These are phyloP conservation scores for Hypomontagnella monticulosa DNA, from an alignment of 495 filamentous ascomycete genomes.

Conservation along the genomic window DNA sequence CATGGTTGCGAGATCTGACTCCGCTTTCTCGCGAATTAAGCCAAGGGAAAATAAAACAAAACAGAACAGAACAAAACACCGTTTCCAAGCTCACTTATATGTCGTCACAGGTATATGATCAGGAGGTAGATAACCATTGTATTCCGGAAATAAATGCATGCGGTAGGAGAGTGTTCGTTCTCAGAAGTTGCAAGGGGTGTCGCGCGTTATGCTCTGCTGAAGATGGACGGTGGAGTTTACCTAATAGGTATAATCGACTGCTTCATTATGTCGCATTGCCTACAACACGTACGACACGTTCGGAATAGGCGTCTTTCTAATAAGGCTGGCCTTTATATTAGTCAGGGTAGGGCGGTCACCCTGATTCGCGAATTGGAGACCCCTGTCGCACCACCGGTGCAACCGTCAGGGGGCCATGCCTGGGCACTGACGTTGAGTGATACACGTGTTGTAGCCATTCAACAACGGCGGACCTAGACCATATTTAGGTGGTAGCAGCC, in stretches of 20 bases:
- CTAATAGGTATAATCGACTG: constrained; percentile 16
- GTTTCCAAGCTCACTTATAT: not conserved
- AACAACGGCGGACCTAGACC: constrained; percentile 18
- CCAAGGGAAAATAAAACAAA: too few relatives aligned
- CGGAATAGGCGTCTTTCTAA: constrained; percentile 20
- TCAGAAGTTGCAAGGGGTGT: constrained; percentile 14
- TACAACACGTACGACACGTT: constrained; percentile 19
- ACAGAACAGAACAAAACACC: constrained; percentile 6
- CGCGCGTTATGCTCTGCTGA: constrained; percentile 7
- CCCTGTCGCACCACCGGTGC: constrained; percentile 25
- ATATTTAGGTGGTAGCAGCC: constrained; percentile 12
- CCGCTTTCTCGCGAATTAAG: not conserved
- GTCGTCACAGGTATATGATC: not conserved
- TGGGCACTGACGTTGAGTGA: constrained; percentile 14
- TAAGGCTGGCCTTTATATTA: constrained; percentile 34
- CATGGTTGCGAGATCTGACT: constrained; percentile 9
- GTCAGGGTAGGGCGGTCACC: constrained; percentile 22
- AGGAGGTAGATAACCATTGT: constrained; percentile 13
- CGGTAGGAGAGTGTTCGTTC: not conserved
- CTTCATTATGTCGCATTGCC: constrained; percentile 30
- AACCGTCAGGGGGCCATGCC: constrained; percentile 20
- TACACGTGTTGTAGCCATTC: constrained; percentile 24
- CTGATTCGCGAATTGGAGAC: constrained; percentile 25
- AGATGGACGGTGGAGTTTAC: constrained; percentile 15
- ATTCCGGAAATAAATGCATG: not conserved